Evolutionary conservation across 192 early-diverging fungal species (phyloP).

Genomic region (Paraglomus occultum): DNA sequence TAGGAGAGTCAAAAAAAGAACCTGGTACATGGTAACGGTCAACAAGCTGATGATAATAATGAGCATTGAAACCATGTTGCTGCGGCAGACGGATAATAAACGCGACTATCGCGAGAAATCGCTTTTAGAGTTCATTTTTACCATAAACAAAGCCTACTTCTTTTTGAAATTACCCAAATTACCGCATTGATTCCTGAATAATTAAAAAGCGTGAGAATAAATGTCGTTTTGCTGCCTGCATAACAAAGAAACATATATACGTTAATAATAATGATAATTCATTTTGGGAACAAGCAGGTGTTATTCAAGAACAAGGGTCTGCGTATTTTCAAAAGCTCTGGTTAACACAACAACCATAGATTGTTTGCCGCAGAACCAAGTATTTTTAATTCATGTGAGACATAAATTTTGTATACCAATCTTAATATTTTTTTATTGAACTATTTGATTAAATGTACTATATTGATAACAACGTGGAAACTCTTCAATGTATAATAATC

Average conservation of each 20-base stretch:
- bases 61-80: constrained; percentile 63
- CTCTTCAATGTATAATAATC: too few species aligned
- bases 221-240: constrained; percentile 53
- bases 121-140: too few species aligned
- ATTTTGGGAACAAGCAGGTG: not conserved
- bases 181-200: constrained; percentile 51
- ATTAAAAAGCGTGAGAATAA: constrained; percentile 55
- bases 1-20: too few species aligned
- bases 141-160: too few species aligned
- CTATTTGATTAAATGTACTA: too few species aligned
- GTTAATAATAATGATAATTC: too few species aligned
- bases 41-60: constrained; percentile 61
- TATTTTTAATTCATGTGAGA: too few species aligned
- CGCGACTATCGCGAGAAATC: constrained; percentile 50
- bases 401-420: too few species aligned
- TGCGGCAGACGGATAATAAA: constrained; percentile 58
- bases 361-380: constrained; percentile 16
- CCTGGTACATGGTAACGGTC: constrained; percentile 29
- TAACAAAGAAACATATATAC: too few species aligned
- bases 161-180: constrained; percentile 55
- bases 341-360: constrained; percentile 43
- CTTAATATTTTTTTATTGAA: too few species aligned
- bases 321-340: constrained; percentile 51
- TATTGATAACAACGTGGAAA: too few species aligned
- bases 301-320: too few species aligned